phyloP scores from a whole-genome alignment of 495 filamentous ascomycete species.

The Daldinia grandis region DNA sequence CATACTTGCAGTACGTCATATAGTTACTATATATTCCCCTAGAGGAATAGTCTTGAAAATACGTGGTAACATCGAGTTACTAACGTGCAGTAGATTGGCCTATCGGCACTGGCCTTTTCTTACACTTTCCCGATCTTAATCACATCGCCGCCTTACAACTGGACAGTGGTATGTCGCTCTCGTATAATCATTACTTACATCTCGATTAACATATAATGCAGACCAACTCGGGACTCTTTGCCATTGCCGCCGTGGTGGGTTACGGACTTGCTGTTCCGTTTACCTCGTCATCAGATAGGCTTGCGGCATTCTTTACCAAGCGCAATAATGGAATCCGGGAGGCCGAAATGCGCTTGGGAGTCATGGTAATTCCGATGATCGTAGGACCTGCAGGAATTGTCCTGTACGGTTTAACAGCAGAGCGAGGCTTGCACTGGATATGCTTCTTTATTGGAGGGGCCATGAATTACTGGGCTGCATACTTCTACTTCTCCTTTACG shows the following conservation, averaged over 20 bases:
- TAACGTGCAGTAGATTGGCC: constrained; percentile 59
- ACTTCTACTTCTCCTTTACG: constrained; percentile 69
- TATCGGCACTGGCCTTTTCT: constrained; percentile 66
- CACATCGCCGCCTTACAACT: constrained; percentile 64
- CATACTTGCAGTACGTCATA: constrained; percentile 28
- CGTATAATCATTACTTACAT: neutral
- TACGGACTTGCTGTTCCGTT: constrained; percentile 65
- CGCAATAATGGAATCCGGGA: constrained; percentile 66
- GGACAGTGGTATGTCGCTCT: constrained; percentile 49
- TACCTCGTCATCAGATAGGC: constrained; percentile 62
- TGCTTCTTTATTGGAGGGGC: constrained; percentile 63
- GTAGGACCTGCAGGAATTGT: constrained; percentile 61
- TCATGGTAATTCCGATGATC: constrained; percentile 60
- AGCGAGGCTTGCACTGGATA: constrained; percentile 63
- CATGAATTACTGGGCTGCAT: constrained; percentile 61
- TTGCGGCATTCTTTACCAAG: constrained; percentile 64
- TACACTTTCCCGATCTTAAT: constrained; percentile 69
- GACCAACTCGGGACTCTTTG: constrained; percentile 65
- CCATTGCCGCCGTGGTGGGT: constrained; percentile 60
- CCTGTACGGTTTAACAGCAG: constrained; percentile 63
- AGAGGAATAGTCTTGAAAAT: neutral
- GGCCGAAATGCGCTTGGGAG: constrained; percentile 68
- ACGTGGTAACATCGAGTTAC: neutral
- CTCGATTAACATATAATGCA: constrained; percentile 15
- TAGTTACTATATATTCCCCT: neutral